Base-by-base conservation (phyloP, 2,329 filamentous ascomycete genomes). In the Eutypella sp. region DNA sequence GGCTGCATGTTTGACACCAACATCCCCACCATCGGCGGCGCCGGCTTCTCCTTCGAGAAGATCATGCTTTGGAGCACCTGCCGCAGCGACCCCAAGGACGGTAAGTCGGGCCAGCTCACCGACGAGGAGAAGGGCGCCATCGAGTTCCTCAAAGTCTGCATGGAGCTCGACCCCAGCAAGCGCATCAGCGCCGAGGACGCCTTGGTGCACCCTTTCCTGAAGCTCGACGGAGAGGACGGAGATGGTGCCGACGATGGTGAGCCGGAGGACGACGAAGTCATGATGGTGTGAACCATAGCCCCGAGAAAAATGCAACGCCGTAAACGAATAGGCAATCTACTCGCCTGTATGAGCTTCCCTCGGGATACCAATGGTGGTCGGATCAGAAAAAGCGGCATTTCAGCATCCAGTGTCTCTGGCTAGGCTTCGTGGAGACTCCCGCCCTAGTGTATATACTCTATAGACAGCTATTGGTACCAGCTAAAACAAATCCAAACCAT, bases 41-140 rank as follows among this genome's bases (percentile, higher is more conserved):
- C 82, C 37, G 93, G 93, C 1, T 95, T 95, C 64, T 84, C 81
- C 5, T 82, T 96, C 57, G 89, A 96, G 67, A 93, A 95, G 69
- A 93, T 99, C 56, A 85, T 99, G 52, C 75, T 96, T 41, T 99
- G 93, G 93, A 93, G 89, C 60, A 96, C 89, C 22, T 88, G 87
- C 49, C 81, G 89, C 19, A 83, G 81, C 46, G 78, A 82, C 19
- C 76, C 78, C 49, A n/a, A n/a, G n/a, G n/a, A n/a, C n/a, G n/a
- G n/a, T n/a, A n/a, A n/a, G n/a, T n/a, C n/a, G 34, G 36, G 36
- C 36, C 36, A 39, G 36, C 65, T 93, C 33, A 77, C 73, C 0
- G 67, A 73, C 0, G 85, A 89, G 20, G 89, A 93, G 69, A 81
- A 79, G 57, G 71, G 86, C 48, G 88, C 88, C 0, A 74, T 92